A percentile compares a stretch with the other conserved stretches of the same genome.
phyloP scores from a whole-genome alignment of 2,329 filamentous ascomycete genomes.

The Parastagonospora avenae region DNA sequence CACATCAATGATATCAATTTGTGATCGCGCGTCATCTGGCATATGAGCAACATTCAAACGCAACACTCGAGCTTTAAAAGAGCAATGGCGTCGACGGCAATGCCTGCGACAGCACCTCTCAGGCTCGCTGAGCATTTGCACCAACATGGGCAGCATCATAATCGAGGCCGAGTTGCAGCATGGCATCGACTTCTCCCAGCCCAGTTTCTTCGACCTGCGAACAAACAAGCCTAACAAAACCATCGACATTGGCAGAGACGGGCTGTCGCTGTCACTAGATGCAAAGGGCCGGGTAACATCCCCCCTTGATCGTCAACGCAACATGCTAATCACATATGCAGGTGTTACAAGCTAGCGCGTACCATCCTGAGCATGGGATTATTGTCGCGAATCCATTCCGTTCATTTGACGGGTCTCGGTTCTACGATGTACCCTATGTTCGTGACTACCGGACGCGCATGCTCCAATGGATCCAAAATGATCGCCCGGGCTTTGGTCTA shows the following conservation, averaged over 20 bases:
- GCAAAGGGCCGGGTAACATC: slow-evolving; percentile 7
- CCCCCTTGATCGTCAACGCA: not conserved
- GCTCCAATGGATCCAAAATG: slow-evolving; percentile 8
- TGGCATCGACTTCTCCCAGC: slow-evolving; percentile 6
- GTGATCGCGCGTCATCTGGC: not conserved
- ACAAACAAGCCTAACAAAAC: slow-evolving; percentile 10
- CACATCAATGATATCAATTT: not conserved
- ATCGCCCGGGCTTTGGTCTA: slow-evolving; percentile 10
- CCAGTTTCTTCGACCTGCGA: slow-evolving; percentile 8
- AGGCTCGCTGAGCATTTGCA: too few species aligned
- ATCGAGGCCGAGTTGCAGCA: not conserved
- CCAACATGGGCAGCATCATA: slow-evolving; percentile 1
- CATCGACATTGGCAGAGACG: slow-evolving; percentile 12
- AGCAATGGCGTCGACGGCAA: not conserved
- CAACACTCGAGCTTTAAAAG: not conserved
- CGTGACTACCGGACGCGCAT: slow-evolving; percentile 13
- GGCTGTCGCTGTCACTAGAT: slow-evolving; percentile 12
- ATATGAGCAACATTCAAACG: not conserved
- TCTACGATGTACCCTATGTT: slow-evolving; percentile 11
- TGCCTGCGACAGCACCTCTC: not conserved
- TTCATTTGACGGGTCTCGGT: slow-evolving; percentile 9
- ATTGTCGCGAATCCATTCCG: slow-evolving; percentile 8
- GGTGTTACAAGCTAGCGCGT: slow-evolving; percentile 17
- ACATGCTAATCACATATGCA: slow-evolving; percentile 1
- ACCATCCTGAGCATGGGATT: slow-evolving; percentile 12